These are phyloP conservation scores for Linum tenue DNA, from an alignment of 345 rosid species.

Conservation along the genomic window DNA sequence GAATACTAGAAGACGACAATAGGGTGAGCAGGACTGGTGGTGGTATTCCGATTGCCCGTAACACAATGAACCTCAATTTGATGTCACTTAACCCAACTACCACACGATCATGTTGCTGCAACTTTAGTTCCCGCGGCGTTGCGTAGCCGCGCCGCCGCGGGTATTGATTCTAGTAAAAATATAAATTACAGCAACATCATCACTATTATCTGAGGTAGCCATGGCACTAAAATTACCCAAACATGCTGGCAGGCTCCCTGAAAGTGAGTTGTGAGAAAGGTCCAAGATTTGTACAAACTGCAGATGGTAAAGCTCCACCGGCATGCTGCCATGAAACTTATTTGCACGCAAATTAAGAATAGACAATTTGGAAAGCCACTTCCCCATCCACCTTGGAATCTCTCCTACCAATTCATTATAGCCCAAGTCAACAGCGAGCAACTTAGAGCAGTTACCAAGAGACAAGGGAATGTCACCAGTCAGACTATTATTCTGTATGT, in stretches of 20 bases:
- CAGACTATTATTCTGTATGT: slow-evolving; percentile 8
- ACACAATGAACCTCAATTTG: too few species aligned
- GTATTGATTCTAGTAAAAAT: too few species aligned
- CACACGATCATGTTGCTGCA: too few species aligned
- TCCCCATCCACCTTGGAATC: slow-evolving; percentile 19
- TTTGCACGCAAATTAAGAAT: slow-evolving; percentile 7
- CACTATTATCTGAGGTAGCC: neutral
- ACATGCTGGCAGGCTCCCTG: slow-evolving; percentile 13
- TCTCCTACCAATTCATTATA: slow-evolving; percentile 10
- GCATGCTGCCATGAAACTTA: slow-evolving; percentile 14
- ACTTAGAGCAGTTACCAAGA: neutral
- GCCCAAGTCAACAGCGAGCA: slow-evolving; percentile 12
- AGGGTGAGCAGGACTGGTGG: too few species aligned
- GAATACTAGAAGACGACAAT: too few species aligned
- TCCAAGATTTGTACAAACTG: slow-evolving; percentile 10
- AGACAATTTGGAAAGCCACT: slow-evolving; percentile 10
- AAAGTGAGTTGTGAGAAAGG: slow-evolving; percentile 9
- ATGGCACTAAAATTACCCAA: slow-evolving; percentile 13
- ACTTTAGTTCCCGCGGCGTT: too few species aligned
- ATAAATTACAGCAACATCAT: neutral
- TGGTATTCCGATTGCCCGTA: too few species aligned
- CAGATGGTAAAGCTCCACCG: slow-evolving; percentile 11
- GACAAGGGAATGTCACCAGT: slow-evolving; percentile 14
- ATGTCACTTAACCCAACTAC: too few species aligned
- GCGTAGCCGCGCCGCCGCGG: too few species aligned